Conservation (phyloP, 768 basidiomycete genomes). For the Daedaleopsis sinensis region DNA sequence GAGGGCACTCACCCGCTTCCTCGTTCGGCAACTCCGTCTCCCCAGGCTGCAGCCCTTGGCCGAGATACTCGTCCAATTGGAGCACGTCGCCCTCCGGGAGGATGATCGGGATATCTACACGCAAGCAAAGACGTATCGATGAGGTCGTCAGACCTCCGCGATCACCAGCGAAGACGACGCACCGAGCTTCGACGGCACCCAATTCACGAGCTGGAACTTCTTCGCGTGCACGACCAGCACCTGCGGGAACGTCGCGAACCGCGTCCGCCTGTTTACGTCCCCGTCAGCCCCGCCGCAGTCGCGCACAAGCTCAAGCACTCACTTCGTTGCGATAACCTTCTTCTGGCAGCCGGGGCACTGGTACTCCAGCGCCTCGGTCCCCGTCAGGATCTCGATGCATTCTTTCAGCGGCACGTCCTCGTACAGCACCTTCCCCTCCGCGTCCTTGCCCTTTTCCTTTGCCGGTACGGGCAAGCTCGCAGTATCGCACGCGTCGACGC, state of each 20-base stretch:
- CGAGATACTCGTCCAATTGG: constrained; percentile 64
- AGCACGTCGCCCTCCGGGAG: constrained; percentile 63
- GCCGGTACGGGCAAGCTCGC: constrained; percentile 84
- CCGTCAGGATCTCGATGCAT: constrained; percentile 63
- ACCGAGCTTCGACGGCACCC: constrained; percentile 97
- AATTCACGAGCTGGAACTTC: constrained; percentile 93
- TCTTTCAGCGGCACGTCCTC: constrained; percentile 59
- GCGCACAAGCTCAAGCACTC: constrained; percentile 28
- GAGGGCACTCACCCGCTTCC: constrained; percentile 33
- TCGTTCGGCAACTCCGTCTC: constrained; percentile 74
- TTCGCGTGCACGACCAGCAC: constrained; percentile 88
- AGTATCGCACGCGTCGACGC: constrained; percentile 73
- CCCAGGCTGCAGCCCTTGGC: constrained; percentile 54
- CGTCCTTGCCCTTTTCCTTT: constrained; percentile 52
- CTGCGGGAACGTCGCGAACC: constrained; percentile 86
- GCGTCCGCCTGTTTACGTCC: constrained; percentile 54
- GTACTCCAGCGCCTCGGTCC: constrained; percentile 76
- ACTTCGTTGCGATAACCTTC: constrained; percentile 76
- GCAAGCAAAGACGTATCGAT: not conserved
- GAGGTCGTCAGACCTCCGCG: not conserved
- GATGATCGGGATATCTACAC: constrained; percentile 80
- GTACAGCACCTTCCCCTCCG: constrained; percentile 65
- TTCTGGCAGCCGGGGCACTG: constrained; percentile 73
- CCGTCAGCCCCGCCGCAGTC: not conserved
- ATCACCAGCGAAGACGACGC: constrained; percentile 24